Base-by-base conservation (phyloP, 331 rosid genomes). In the Quercus tomentella region DNA sequence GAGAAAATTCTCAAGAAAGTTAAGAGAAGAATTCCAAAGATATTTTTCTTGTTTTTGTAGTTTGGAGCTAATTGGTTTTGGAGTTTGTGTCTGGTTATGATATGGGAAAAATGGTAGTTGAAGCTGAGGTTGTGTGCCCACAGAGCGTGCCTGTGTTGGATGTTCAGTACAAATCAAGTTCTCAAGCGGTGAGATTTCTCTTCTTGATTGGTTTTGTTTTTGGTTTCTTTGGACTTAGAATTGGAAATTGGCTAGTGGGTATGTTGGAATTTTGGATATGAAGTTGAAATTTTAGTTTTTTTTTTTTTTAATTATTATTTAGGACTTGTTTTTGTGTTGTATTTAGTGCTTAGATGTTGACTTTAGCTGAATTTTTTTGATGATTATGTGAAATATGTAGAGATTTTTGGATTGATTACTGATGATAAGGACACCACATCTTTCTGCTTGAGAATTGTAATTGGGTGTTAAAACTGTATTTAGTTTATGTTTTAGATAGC, bases 41-140 rank as follows among this genome's bases (percentile, higher is more conserved):
- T 25, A 76, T 73, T 21, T 55, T 55, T 80, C 6, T 21, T n/a
- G 67, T 51, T 49, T 54, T 26, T 85, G 66, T 33, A 22, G 71
- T 74, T 33, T n/a, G 21, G 54, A 10, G 54, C 54, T 12, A 49
- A 49, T 75, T 67, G 72, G 66, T 31, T 37, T 37, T 61, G 41
- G 21, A 66, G 68, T 56, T 62, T 76, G 30, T 56, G 45, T 67
- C 58, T 60, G 62, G 65, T 73, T 74, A 49, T 51, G 54, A 78
- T 33, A 51, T 8, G 22, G 55, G 76, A 86, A 90, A 84, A n/a
- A 96, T 93, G 98, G 96, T 91, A 79, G 99, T 92, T 61, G 96
- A 87, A 90, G 90, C 92, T 67, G 87, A 92, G 56, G 30, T 82
- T 68, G 86, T 89, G 56, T 85, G 90, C 76, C 89, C 81, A 77